phyloP scores from a whole-genome alignment of 1,284 basidiomycete species.

The Stygiomarasmius scandens region DNA sequence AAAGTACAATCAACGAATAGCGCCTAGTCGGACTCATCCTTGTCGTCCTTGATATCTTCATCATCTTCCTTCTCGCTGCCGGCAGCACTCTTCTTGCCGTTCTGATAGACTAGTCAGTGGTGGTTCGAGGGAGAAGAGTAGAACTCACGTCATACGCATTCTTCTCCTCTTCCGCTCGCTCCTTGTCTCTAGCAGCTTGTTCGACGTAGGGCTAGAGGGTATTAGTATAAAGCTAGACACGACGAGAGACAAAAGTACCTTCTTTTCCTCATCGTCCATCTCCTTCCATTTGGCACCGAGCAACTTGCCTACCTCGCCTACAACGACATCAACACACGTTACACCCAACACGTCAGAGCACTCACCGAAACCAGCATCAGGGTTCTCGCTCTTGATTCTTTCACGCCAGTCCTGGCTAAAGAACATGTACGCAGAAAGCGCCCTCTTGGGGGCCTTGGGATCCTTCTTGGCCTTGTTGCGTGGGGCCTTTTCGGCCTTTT shows the following conservation, averaged over 20 bases:
- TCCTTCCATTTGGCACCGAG: slow-evolving; percentile 92
- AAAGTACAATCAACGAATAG: slow-evolving; percentile 3
- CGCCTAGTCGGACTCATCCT: slow-evolving; percentile 6
- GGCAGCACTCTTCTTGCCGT: slow-evolving; percentile 54
- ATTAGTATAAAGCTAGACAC: neutral
- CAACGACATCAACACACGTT: neutral
- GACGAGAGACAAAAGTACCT: slow-evolving; percentile 53
- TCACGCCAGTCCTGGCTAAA: slow-evolving; percentile 96
- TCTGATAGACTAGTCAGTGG: slow-evolving; percentile 19
- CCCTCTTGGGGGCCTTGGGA: slow-evolving; percentile 85
- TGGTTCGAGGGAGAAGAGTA: slow-evolving; percentile 1
- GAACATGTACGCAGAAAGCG: slow-evolving; percentile 98
- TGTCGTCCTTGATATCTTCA: slow-evolving; percentile 7
- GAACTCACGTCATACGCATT: slow-evolving; percentile 67
- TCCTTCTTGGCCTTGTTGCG: slow-evolving; percentile 73
- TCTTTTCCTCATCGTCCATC: slow-evolving; percentile 82
- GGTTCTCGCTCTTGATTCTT: slow-evolving; percentile 94
- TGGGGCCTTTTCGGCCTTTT: slow-evolving; percentile 66
- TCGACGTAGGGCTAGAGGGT: slow-evolving; percentile 87
- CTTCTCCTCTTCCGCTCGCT: slow-evolving; percentile 83
- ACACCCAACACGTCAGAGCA: slow-evolving; percentile 19
- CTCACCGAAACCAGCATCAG: slow-evolving; percentile 89
- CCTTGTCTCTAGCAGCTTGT: slow-evolving; percentile 86
- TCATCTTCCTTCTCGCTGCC: slow-evolving; percentile 59
- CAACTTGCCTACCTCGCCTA: slow-evolving; percentile 84